Evolutionary conservation across 225 moss, liverwort and hornwort species (phyloP).

Genomic region (Physcomitrium patens): DNA sequence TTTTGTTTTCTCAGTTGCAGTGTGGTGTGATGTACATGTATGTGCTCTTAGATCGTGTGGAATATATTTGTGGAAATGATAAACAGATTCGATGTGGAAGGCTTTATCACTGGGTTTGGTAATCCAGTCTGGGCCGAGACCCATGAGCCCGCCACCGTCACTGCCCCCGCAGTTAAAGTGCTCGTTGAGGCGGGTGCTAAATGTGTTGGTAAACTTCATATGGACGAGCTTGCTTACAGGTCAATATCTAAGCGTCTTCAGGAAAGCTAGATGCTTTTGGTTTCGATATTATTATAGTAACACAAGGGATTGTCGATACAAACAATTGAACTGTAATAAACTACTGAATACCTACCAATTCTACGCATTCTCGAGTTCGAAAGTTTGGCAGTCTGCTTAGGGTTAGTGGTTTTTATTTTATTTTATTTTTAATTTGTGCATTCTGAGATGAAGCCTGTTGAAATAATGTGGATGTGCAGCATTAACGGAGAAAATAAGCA

Average conservation of each 20-base stretch:
- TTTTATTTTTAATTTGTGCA: neutral
- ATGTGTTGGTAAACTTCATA: constrained; percentile 93
- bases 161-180: constrained; percentile 74
- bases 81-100: constrained; percentile 91
- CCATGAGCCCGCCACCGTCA: constrained; percentile 68
- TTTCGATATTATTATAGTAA: neutral
- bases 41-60: neutral
- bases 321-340: neutral
- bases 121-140: constrained; percentile 82
- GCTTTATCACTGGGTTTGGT: constrained; percentile 86
- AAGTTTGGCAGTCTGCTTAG: neutral
- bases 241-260: constrained; percentile 26
- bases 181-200: constrained; percentile 86
- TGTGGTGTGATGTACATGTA: neutral
- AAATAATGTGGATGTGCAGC: constrained; percentile 45
- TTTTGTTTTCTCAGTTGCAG: neutral
- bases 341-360: neutral
- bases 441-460: constrained; percentile 24
- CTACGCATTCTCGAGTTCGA: neutral
- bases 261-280: neutral
- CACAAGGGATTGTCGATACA: neutral
- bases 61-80: constrained; percentile 1
- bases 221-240: constrained; percentile 99
- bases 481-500: constrained; percentile 91
- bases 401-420: neutral